Base-by-base conservation (phyloP, 2,329 filamentous ascomycete genomes). In the Fusarium odoratissimum region DNA sequence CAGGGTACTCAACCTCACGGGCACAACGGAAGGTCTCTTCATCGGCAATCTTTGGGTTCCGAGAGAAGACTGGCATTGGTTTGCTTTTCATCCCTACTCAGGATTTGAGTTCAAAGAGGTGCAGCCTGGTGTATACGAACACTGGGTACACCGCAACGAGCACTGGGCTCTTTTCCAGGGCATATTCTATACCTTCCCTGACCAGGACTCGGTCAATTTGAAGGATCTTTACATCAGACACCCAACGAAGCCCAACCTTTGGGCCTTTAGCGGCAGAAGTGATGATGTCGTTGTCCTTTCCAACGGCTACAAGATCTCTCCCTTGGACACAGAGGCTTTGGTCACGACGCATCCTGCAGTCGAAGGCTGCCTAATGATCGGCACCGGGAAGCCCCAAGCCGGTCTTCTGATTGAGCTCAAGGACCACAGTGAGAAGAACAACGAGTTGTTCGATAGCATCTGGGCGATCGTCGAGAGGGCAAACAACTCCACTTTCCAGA, bases 71-170 rank as follows among this genome's bases (percentile, higher is more conserved):
- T 81, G 79, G 79, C 73, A 72, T 35, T 81, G 77, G 74, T 80
- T 81, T 44, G 64, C 72, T 45, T 81, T 81, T 30, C 80, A 81
- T 42, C 80, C 80, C 0, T 79, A 75, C 48, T 80, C 80, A 1
- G 80, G 80, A 5, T 81, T 81, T 17, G 80, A 81, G 58, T 81
- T 81, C 46, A 79, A 75, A 35, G 74, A 80, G 56, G 42, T 81
- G 0, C 77, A 81, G 11, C 58, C 73, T 1, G 79, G 73, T 12
- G 69, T 75, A 0, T 81, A 74, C 14, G 80, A 81, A 42, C 80
- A 81, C 23, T 81, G 79, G 79, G 72, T 80, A 1, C 75, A 79
- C 35, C 75, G 78, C 1, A 80, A 80, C 35, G 74, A 80, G 33
- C 69, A 80, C 23, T 64, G 58, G 41, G 25, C 51, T 16, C 5